Percentiles rank a stretch among this genome's conserved stretches.
Evolutionary conservation across 306 rosid genomes (phyloP).

Genomic region (Senna siamea): DNA sequence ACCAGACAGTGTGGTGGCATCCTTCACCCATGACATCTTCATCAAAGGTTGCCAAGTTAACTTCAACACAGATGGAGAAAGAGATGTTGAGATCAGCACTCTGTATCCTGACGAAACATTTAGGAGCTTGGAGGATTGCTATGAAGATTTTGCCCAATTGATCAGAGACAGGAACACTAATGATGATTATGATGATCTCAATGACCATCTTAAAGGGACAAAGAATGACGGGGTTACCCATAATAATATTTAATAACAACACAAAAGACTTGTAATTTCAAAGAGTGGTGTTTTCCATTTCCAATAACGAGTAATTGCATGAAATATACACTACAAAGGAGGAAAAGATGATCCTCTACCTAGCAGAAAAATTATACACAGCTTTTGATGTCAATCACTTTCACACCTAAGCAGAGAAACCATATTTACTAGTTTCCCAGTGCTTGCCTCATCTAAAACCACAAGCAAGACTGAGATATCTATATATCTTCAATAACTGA

Average conservation of each 20-base stretch:
- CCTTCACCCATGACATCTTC: no score
- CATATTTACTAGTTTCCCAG: constrained; percentile 18
- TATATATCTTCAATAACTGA: constrained; percentile 19
- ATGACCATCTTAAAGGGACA: constrained; percentile 1
- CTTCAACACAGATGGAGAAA: constrained; percentile 43
- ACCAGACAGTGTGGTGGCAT: no score
- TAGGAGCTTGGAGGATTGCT: constrained; percentile 69
- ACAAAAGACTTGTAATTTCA: no score
- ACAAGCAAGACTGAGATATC: constrained; percentile 36
- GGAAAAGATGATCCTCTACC: neutral
- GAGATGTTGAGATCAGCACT: constrained; percentile 49
- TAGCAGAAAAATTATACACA: constrained; percentile 13
- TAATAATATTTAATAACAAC: no score
- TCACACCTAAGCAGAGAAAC: neutral
- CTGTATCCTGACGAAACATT: constrained; percentile 68
- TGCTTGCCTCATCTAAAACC: constrained; percentile 47
- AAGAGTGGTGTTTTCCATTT: no score
- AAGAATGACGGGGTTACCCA: no score
- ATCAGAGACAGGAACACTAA: neutral
- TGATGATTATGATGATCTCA: no score
- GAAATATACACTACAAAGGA: neutral
- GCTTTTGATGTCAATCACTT: neutral
- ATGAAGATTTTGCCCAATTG: constrained; percentile 49
- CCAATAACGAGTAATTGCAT: no score
- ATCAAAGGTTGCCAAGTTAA: constrained; percentile 7